phyloP scores from a whole-genome alignment of 1,284 basidiomycete species.

The Hypsizygus ulmarius region DNA sequence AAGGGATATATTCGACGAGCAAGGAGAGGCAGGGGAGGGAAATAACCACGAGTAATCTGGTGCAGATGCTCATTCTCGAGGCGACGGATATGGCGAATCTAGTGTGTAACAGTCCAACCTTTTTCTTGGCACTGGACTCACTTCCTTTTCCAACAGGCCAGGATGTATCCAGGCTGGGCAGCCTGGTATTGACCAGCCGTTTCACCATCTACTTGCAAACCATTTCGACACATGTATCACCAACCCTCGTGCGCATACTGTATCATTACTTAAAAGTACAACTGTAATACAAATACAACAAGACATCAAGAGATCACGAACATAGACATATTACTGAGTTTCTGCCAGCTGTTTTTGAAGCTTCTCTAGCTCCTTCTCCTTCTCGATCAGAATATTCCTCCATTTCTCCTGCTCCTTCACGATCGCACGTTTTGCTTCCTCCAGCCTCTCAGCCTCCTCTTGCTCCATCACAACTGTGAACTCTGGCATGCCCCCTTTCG shows the following conservation, averaged over 20 bases:
- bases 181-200: conserved; percentile 59
- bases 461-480: conserved; percentile 82
- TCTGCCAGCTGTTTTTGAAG: conserved; percentile 51
- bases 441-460: conserved; percentile 80
- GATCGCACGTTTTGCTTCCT: conserved; percentile 72
- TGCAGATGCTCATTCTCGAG: conserved; percentile 88
- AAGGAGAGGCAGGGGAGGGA: conserved; percentile 59
- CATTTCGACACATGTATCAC: not conserved
- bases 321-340: conserved; percentile 3
- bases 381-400: conserved; percentile 61
- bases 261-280: not conserved
- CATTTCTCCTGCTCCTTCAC: conserved; percentile 62
- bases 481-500: conserved; percentile 70
- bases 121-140: not conserved
- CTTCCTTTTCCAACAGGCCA: conserved; percentile 41
- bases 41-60: conserved; percentile 80
- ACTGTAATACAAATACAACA: conserved; percentile 10
- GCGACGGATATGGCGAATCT: conserved; percentile 75
- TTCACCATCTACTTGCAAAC: not conserved
- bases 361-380: conserved; percentile 67
- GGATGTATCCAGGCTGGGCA: conserved; percentile 87
- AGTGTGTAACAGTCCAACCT: conserved; percentile 42
- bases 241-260: not conserved
- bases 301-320: conserved; percentile 6
- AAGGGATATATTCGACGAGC: conserved; percentile 64